Evolutionary conservation across 2,329 filamentous ascomycete genomes (phyloP).

Genomic region (Penicillium verrucosum): DNA sequence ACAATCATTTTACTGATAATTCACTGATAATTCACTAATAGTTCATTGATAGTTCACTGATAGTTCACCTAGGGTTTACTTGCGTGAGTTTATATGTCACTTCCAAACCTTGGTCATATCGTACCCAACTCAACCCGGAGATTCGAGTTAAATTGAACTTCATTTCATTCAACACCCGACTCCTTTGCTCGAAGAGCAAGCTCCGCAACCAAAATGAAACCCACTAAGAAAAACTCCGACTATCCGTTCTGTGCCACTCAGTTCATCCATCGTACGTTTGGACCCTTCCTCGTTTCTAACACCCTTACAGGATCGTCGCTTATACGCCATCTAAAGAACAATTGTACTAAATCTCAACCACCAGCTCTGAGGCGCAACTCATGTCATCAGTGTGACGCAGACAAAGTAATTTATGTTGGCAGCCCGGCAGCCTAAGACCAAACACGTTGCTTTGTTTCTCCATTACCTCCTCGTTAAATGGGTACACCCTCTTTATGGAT

Average conservation of each 20-base stretch:
- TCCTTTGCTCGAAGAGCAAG: background rate
- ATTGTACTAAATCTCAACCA: background rate
- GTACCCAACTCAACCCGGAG: background rate
- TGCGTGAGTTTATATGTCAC: background rate
- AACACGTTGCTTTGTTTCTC: too few species aligned
- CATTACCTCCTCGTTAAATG: too few species aligned
- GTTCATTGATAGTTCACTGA: background rate
- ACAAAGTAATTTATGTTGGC: background rate
- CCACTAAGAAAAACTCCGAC: background rate
- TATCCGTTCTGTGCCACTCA: background rate
- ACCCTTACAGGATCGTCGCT: constrained; percentile 1
- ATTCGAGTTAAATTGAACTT: constrained; percentile 1
- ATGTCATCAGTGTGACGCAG: background rate
- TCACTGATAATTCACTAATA: too few species aligned
- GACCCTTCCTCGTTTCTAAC: background rate
- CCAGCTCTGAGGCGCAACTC: background rate
- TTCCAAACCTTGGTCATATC: background rate
- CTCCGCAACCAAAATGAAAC: background rate
- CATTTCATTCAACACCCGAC: background rate
- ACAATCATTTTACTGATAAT: background rate
- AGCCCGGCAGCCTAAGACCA: too few species aligned
- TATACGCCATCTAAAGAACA: constrained; percentile 6
- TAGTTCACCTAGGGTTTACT: too few species aligned
- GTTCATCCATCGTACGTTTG: constrained; percentile 1
- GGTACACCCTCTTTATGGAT: too few species aligned